A percentile compares a stretch with the other conserved stretches of the same genome.
Evolutionary conservation across 176 grass and related monocot species (phyloP).

Genomic region (Phyllostachys edulis): DNA sequence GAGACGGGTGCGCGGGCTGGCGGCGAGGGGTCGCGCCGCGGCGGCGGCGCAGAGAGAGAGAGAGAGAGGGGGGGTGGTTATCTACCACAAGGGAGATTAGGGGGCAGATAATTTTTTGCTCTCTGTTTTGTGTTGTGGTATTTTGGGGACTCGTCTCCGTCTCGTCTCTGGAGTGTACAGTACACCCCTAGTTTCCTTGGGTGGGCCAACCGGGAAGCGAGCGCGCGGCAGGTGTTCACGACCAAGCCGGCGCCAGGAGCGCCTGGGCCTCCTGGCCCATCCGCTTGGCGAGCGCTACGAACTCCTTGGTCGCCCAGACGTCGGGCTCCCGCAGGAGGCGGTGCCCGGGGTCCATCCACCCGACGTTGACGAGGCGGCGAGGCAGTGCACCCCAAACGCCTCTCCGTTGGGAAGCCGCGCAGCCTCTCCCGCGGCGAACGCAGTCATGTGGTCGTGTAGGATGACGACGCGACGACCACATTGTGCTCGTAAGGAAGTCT

Average conservation of each 20-base stretch:
- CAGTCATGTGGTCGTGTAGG: slow-evolving; percentile 50
- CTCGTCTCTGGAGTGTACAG: not conserved
- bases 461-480: slow-evolving; percentile 61
- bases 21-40: not conserved
- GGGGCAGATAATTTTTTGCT: slow-evolving; percentile 61
- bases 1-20: slow-evolving; percentile 20
- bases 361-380: slow-evolving; percentile 45
- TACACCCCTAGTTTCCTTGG: slow-evolving; percentile 32
- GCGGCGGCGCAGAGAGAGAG: slow-evolving; percentile 37
- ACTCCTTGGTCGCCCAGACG: slow-evolving; percentile 34
- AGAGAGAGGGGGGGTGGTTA: slow-evolving; percentile 43
- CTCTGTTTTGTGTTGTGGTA: slow-evolving; percentile 26
- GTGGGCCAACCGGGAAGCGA: slow-evolving; percentile 28
- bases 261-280: slow-evolving; percentile 8
- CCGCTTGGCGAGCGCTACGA: slow-evolving; percentile 25
- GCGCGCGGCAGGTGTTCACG: slow-evolving; percentile 52
- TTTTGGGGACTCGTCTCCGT: slow-evolving; percentile 4
- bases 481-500: no score
- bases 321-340: slow-evolving; percentile 28
- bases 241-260: slow-evolving; percentile 34
- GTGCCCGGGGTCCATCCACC: slow-evolving; percentile 25
- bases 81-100: slow-evolving; percentile 58
- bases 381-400: slow-evolving; percentile 43
- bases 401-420: slow-evolving; percentile 50
- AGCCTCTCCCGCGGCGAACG: slow-evolving; percentile 55